Conservation (phyloP, 306 rosid genomes). For the Cicer pinnatifidum region DNA sequence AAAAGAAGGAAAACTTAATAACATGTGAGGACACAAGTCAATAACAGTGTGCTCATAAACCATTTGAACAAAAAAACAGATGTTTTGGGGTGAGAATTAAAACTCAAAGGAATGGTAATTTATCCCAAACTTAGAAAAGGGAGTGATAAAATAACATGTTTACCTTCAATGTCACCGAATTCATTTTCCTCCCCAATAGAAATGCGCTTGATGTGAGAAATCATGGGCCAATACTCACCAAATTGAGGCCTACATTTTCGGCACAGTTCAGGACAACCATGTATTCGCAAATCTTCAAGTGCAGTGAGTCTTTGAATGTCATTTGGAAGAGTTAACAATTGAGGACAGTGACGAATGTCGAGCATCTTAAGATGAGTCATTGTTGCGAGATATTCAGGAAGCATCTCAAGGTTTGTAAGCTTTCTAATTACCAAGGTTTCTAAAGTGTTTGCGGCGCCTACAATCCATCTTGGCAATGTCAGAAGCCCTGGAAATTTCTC, state of each 20-base stretch:
- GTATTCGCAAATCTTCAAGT: neutral
- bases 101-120: neutral
- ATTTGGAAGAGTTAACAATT: neutral
- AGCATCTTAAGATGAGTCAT: neutral
- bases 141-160: neutral
- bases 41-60: neutral
- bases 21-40: neutral
- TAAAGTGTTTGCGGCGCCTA: neutral
- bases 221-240: conserved; percentile 17
- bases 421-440: neutral
- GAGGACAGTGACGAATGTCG: neutral
- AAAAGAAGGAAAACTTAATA: neutral
- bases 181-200: neutral
- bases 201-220: neutral
- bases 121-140: too few species aligned
- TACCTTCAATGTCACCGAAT: neutral
- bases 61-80: neutral
- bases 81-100: neutral
- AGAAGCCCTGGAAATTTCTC: neutral
- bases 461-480: neutral
- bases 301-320: neutral
- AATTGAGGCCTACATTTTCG: neutral
- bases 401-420: neutral
- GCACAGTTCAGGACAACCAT: neutral
- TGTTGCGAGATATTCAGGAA: conserved; percentile 7